Percentiles rank a stretch among this genome's conserved stretches.
Conservation (phyloP, 805 yeast species). For the Wickerhamiella sergipiensis region DNA sequence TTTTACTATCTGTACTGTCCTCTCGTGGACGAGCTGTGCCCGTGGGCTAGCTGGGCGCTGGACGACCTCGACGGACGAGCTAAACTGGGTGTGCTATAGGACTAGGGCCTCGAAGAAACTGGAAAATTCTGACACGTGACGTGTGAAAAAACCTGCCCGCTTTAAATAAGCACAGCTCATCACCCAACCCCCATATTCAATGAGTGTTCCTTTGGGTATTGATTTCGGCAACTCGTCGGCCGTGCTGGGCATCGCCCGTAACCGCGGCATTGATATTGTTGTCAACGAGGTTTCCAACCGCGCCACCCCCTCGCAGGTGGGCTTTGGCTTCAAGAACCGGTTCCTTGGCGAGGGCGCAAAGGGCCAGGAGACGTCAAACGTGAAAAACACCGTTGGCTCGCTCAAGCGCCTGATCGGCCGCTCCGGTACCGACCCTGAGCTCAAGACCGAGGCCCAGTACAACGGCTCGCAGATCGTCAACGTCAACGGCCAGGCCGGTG, state of each 20-base stretch:
- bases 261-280: conserved; percentile 95
- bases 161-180: not conserved
- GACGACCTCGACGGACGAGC: no score
- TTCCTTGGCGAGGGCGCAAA: conserved; percentile 91
- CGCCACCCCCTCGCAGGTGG: conserved; percentile 83
- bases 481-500: conserved; percentile 61
- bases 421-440: conserved; percentile 58
- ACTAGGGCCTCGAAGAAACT: not conserved
- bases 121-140: not conserved
- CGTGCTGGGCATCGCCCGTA: conserved; percentile 86
- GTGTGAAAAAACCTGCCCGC: not conserved
- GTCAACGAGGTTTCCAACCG: conserved; percentile 98
- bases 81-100: no score
- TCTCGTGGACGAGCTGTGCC: no score
- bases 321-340: conserved; percentile 82
- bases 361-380: conserved; percentile 90
- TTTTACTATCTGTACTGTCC: no score
- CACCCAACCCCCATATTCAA: not conserved
- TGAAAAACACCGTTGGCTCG: conserved; percentile 92
- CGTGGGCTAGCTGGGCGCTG: no score
- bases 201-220: conserved; percentile 51
- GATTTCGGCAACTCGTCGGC: conserved; percentile 94
- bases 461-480: conserved; percentile 61
- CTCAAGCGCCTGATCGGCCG: conserved; percentile 87
- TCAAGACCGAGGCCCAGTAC: conserved; percentile 58